Percentiles rank a stretch among this genome's conserved stretches.
These are phyloP conservation scores for Tetraselmis striata DNA, from an alignment of 139 green algal species.

Conservation along the genomic window DNA sequence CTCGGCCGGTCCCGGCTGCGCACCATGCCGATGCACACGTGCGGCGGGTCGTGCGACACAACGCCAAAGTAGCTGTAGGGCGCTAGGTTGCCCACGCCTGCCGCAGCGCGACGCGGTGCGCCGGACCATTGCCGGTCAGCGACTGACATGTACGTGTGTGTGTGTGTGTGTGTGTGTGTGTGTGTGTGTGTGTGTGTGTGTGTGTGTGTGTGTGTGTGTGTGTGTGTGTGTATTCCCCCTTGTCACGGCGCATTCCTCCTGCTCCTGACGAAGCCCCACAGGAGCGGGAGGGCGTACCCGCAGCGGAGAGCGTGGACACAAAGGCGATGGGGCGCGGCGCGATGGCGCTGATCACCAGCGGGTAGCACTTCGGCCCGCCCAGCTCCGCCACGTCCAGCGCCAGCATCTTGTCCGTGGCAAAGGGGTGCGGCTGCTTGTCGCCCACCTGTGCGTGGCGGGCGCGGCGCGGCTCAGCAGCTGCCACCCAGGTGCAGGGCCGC, in stretches of 20 bases:
- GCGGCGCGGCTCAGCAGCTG: too few species aligned
- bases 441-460: too few species aligned
- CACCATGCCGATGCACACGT: slow-evolving; percentile 53
- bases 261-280: background rate
- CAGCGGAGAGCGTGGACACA: slow-evolving; percentile 49
- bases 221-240: too few species aligned
- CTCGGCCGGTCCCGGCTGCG: slow-evolving; percentile 17
- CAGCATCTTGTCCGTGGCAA: slow-evolving; percentile 8
- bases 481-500: too few species aligned
- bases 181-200: too few species aligned
- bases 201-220: too few species aligned
- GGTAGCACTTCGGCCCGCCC: slow-evolving; percentile 39
- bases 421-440: slow-evolving; percentile 34
- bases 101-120: background rate
- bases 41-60: slow-evolving; percentile 60
- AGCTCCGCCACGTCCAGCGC: background rate
- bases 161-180: too few species aligned
- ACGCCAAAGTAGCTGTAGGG: slow-evolving; percentile 88
- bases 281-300: slow-evolving; percentile 19
- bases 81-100: slow-evolving; percentile 55
- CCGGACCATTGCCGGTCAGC: background rate
- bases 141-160: background rate
- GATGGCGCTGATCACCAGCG: slow-evolving; percentile 72
- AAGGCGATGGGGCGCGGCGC: slow-evolving; percentile 82
- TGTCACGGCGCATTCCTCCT: background rate